Evolutionary conservation across 495 filamentous ascomycete genomes (phyloP), one percentile per base, ranked within the genome.

Genomic region (Neurospora sp.): DNA sequence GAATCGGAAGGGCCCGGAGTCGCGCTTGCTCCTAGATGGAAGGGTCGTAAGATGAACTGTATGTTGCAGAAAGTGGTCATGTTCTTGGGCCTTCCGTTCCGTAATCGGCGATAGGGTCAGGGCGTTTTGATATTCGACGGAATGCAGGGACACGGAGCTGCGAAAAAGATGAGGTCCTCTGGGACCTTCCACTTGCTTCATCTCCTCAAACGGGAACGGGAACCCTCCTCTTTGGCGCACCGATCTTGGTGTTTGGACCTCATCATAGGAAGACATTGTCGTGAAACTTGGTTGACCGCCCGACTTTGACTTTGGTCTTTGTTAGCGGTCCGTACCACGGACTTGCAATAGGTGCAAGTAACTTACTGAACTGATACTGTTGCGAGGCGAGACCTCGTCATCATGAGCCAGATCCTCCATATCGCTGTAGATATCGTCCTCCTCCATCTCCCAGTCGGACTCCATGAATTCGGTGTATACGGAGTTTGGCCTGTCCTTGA

Each of bases 161-260:
- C 93, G 88, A 83, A 98, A 98, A n/a, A 98, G 85, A 83, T 97
- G 94, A 4, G 94, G 94, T 5, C 94, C 94, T 74, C 84, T 86
- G 7, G 94, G 94, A 31, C 94, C 94, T 77, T 93, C 88, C 2
- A 94, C 90, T 42, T 89, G 84, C 77, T 89, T 91, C 71, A 83
- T 76, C 5, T 79, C 76, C 8, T 79, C 77, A 39, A 77, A 34
- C 24, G 54, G 77, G 45, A 82, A 83, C 4, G 77, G 73, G 69
- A 81, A 82, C 42, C 73, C 76, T 31, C 73, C 77, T 71, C 80
- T 79, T 77, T 80, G 80, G 62, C 78, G 79, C 72, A 83, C 84
- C 42, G 89, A 90, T 66, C 85, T 84, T 34, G 92, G 92, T 28
- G 92, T 95, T 24, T 87, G 89, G 15, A 90, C 82, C 77, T 93